Conservation (phyloP, 2,329 filamentous ascomycete species). For the Aspergillus nomiae region DNA sequence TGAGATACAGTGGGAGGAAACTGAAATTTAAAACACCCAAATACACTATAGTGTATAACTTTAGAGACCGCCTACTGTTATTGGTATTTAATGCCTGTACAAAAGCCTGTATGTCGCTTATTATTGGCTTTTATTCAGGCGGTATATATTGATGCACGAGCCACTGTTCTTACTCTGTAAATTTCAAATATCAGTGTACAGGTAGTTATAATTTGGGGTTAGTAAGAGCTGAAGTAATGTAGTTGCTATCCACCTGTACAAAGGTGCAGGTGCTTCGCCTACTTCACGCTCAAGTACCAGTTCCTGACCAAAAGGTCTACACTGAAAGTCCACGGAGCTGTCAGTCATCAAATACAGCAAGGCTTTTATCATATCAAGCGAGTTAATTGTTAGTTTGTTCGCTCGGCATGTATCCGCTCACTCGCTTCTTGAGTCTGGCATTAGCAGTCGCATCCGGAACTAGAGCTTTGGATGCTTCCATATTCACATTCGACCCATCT, state of each 20-base stretch:
- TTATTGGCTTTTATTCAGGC: too few species aligned
- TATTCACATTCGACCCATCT: conserved; percentile 34
- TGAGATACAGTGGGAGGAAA: too few species aligned
- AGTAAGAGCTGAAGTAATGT: not conserved
- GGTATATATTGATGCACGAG: too few species aligned
- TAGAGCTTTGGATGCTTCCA: conserved; percentile 33
- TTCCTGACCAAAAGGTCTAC: not conserved
- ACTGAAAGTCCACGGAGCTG: not conserved
- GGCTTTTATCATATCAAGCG: not conserved
- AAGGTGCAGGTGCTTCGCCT: not conserved
- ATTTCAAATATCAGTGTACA: too few species aligned
- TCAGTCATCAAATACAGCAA: not conserved
- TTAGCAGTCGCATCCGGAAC: conserved; percentile 28
- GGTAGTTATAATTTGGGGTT: not conserved
- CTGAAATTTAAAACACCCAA: too few species aligned
- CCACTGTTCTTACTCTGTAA: too few species aligned
- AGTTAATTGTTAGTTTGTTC: not conserved
- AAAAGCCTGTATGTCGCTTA: too few species aligned
- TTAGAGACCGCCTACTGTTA: too few species aligned
- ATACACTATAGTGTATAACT: too few species aligned
- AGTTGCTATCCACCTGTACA: not conserved
- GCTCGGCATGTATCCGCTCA: conserved; percentile 29
- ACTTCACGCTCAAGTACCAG: not conserved
- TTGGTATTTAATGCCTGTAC: too few species aligned
- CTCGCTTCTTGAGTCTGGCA: conserved; percentile 30